Conservation (phyloP, 163 green algal species). For the Chloroidium sp. region DNA sequence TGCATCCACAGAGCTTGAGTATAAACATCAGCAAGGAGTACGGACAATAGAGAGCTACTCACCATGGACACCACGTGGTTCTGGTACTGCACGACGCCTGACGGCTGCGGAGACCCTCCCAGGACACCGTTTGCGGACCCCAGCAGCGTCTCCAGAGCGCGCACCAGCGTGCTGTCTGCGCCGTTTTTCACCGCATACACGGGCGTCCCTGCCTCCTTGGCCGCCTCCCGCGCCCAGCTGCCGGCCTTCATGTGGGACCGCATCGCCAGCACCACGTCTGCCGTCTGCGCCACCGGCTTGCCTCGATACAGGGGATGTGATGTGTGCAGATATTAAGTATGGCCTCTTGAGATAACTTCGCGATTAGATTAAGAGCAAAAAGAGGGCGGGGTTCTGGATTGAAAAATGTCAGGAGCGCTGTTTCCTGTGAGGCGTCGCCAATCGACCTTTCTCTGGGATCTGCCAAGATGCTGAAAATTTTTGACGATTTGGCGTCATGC, state of each 20-base stretch:
- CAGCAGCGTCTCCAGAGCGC: slow-evolving; percentile 48
- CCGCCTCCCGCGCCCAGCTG: slow-evolving; percentile 19
- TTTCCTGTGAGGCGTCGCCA: too few relatives aligned
- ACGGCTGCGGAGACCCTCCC: slow-evolving; percentile 21
- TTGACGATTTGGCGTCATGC: too few relatives aligned
- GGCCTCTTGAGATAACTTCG: too few relatives aligned
- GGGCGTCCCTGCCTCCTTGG: slow-evolving; percentile 35
- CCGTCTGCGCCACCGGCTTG: background rate
- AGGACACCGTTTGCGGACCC: slow-evolving; percentile 27
- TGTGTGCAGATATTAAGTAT: too few relatives aligned
- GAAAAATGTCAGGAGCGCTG: too few relatives aligned
- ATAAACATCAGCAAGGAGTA: too few relatives aligned
- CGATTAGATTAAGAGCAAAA: too few relatives aligned
- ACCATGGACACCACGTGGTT: slow-evolving; percentile 7
- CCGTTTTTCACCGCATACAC: slow-evolving; percentile 50
- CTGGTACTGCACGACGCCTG: slow-evolving; percentile 10
- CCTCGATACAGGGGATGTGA: background rate
- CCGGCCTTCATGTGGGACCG: background rate
- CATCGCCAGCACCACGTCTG: background rate
- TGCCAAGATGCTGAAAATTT: too few relatives aligned
- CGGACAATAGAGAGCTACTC: background rate
- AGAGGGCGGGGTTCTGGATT: too few relatives aligned
- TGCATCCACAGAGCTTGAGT: too few relatives aligned
- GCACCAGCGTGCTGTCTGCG: slow-evolving; percentile 29
- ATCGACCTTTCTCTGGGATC: too few relatives aligned